These are phyloP conservation scores for Truncatella angustata DNA, from an alignment of 2,329 filamentous ascomycete genomes.

Conservation along the genomic window DNA sequence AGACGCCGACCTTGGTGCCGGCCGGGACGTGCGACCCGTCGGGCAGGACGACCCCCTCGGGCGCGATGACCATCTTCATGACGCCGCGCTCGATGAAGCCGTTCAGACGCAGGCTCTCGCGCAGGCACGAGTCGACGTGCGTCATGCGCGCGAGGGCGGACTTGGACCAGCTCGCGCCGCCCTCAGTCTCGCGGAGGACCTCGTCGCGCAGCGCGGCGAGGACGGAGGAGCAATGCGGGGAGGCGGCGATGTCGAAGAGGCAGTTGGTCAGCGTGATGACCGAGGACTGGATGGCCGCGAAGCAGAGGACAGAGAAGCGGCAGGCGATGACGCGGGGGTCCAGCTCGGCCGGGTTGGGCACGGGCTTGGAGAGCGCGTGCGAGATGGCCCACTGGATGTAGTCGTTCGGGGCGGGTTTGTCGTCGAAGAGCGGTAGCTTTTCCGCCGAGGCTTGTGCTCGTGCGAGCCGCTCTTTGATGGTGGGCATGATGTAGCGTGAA, in stretches of 20 bases:
- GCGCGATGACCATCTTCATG: slow-evolving; percentile 33
- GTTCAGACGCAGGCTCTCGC: slow-evolving; percentile 40
- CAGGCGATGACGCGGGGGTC: slow-evolving; percentile 29
- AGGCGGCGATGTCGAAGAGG: slow-evolving; percentile 35
- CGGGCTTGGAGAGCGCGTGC: slow-evolving; percentile 28
- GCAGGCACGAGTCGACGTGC: slow-evolving; percentile 39
- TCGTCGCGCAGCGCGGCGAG: slow-evolving; percentile 33
- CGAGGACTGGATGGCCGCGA: slow-evolving; percentile 37
- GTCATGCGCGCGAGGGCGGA: slow-evolving; percentile 32
- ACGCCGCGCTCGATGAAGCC: slow-evolving; percentile 35
- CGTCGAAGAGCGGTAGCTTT: slow-evolving; percentile 18
- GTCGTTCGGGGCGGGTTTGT: slow-evolving; percentile 26
- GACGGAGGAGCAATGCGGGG: slow-evolving; percentile 18
- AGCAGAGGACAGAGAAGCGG: slow-evolving; percentile 31
- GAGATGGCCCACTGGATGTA: slow-evolving; percentile 39
- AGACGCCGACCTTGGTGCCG: slow-evolving; percentile 34
- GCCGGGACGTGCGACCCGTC: slow-evolving; percentile 29
- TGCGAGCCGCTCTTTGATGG: slow-evolving; percentile 29
- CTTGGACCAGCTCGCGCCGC: slow-evolving; percentile 25
- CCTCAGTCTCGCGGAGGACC: slow-evolving; percentile 22
- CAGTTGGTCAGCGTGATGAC: slow-evolving; percentile 36
- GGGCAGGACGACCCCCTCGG: slow-evolving; percentile 30
- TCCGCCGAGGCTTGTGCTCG: slow-evolving; percentile 18
- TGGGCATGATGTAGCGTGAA: slow-evolving; percentile 29
- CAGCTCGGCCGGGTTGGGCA: slow-evolving; percentile 21